These are phyloP conservation scores for Chloranthus sessilifolius DNA, from an alignment of 164 flowering plant species.

Conservation along the genomic window DNA sequence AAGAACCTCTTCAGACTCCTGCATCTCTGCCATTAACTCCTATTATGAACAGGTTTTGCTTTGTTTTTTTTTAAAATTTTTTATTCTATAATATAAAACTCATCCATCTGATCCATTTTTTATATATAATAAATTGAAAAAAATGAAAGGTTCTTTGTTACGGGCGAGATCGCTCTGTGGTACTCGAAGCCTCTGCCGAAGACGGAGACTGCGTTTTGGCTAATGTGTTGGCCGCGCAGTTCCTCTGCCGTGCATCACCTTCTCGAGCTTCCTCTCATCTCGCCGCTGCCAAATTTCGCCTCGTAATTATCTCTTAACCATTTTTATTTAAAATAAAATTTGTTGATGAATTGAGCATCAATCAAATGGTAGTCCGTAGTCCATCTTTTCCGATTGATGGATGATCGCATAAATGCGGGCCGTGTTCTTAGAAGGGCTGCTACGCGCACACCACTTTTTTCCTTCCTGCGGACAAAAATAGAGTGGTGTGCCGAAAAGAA, in stretches of 20 bases:
- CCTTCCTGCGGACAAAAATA: neutral
- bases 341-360: too few species aligned
- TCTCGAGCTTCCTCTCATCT: slow-evolving; percentile 32
- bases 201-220: slow-evolving; percentile 75
- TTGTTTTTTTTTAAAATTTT: neutral
- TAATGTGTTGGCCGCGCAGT: slow-evolving; percentile 67
- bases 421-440: too few species aligned
- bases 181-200: slow-evolving; percentile 50
- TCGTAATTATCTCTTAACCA: too few species aligned
- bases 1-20: slow-evolving; percentile 57
- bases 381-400: too few species aligned
- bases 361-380: too few species aligned
- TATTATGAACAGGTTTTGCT: slow-evolving; percentile 57
- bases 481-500: too few species aligned
- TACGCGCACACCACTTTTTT: neutral
- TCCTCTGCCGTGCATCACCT: slow-evolving; percentile 34
- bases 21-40: slow-evolving; percentile 70
- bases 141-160: slow-evolving; percentile 54
- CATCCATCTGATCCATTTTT: too few species aligned
- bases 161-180: slow-evolving; percentile 65
- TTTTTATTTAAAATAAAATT: too few species aligned
- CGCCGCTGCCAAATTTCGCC: slow-evolving; percentile 44
- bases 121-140: too few species aligned
- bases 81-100: too few species aligned
- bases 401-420: too few species aligned